Base-by-base conservation (phyloP, 192 early-diverging fungal species). In the Backusella parvicylindrica region DNA sequence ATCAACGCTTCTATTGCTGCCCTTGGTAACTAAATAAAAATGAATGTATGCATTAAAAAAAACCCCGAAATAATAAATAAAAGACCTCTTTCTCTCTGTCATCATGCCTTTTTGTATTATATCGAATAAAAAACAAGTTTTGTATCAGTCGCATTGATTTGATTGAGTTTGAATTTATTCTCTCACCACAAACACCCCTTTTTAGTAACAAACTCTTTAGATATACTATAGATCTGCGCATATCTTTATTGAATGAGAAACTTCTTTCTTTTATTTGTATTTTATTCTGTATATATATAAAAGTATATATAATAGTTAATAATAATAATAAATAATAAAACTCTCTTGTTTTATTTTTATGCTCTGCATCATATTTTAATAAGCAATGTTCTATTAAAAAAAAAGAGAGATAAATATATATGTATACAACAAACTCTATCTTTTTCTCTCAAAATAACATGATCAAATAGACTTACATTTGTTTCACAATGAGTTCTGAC, bases 401-500 rank as follows among this genome's bases (percentile, higher is more conserved):
- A 18, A 47, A 47, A 16, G 18, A 15, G 43, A 1, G 18, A 15
- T 41, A 15, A 41, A 16, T 41, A 16, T 15, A 11, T 15, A 15
- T 18, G 16, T 47, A 5, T 47, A 6, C 43, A 18, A 47, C 15
- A 47, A n/a, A 5, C n/a, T n/a, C n/a, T n/a, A n/a, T n/a, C n/a
- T n/a, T n/a, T n/a, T n/a, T n/a, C n/a, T n/a, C n/a, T n/a, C n/a
- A n/a, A n/a, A n/a, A n/a, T n/a, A n/a, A n/a, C n/a, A n/a, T n/a
- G n/a, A n/a, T n/a, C n/a, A n/a, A 18, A 56, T 26, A 18, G 37
- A 73, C 81, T 73, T 74, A 82, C 81, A 41, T 82, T 82, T 49
- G 38, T 35, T 36, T 73, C 71, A 74, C 81, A 82, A 53, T 82
- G 77, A n/a, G 38, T 15, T 41, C 82, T 82, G 43, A 95, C 90